Evolutionary conservation across 306 rosid species (phyloP).

Genomic region (Glycine soja): DNA sequence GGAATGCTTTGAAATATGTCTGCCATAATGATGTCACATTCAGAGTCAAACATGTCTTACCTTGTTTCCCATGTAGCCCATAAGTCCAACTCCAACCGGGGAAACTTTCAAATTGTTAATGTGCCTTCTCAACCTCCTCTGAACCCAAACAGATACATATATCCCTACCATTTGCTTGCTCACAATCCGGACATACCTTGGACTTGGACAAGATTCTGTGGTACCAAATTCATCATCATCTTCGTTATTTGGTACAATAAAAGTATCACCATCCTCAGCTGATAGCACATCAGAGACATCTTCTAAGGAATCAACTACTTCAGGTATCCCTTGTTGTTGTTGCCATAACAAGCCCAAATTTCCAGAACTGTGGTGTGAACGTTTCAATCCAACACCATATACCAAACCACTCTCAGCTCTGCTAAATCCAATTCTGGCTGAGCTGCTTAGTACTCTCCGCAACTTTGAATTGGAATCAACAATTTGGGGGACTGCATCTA

Average conservation of each 20-base stretch:
- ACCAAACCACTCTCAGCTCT: slow-evolving; percentile 54
- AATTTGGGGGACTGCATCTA: slow-evolving; percentile 80
- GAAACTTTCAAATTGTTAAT: slow-evolving; percentile 85
- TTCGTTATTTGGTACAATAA: slow-evolving; percentile 53
- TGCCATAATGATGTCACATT: slow-evolving; percentile 34
- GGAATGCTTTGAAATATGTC: slow-evolving; percentile 21
- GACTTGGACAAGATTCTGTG: slow-evolving; percentile 43
- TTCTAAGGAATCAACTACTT: slow-evolving; percentile 61
- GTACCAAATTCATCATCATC: slow-evolving; percentile 34
- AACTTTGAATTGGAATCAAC: slow-evolving; percentile 70
- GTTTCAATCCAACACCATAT: slow-evolving; percentile 56
- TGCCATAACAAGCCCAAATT: slow-evolving; percentile 59
- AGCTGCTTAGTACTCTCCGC: slow-evolving; percentile 81
- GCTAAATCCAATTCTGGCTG: slow-evolving; percentile 76
- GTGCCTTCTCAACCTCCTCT: slow-evolving; percentile 86
- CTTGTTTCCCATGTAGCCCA: slow-evolving; percentile 99
- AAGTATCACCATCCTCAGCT: slow-evolving; percentile 64
- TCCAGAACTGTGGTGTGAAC: slow-evolving; percentile 74
- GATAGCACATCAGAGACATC: slow-evolving; percentile 54
- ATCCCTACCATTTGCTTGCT: slow-evolving; percentile 99
- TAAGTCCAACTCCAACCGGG: slow-evolving; percentile 93
- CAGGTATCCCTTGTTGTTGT: slow-evolving; percentile 57
- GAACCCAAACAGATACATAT: slow-evolving; percentile 92
- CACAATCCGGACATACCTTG: slow-evolving; percentile 76
- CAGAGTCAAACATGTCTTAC: slow-evolving; percentile 53